These are phyloP conservation scores for Malania oleifera DNA, from an alignment of 164 flowering plant species.

Conservation along the genomic window DNA sequence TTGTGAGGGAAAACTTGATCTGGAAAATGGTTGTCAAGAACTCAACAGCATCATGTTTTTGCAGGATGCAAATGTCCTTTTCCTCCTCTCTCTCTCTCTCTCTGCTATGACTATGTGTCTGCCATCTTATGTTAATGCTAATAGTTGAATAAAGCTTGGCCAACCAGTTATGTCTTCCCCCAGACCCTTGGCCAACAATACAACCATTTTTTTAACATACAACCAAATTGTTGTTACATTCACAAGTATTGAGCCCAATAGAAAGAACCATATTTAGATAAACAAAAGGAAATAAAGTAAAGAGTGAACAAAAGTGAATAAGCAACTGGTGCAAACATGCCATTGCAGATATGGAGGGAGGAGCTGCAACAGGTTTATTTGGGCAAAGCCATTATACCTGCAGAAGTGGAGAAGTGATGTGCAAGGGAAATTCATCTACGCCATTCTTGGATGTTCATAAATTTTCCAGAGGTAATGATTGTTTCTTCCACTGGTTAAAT, in stretches of 20 bases:
- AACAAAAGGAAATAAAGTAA: not conserved
- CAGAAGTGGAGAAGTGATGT: conserved; percentile 42
- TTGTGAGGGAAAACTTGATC: no score
- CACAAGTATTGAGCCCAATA: no score
- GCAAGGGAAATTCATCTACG: not conserved
- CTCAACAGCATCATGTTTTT: no score
- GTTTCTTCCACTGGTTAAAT: not conserved
- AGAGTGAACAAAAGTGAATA: not conserved
- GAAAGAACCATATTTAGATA: no score
- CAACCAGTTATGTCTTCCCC: no score
- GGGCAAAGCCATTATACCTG: conserved; percentile 56
- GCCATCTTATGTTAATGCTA: no score
- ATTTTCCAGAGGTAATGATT: conserved; percentile 15
- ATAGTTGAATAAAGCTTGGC: no score
- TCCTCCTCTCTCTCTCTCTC: not conserved
- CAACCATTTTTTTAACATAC: no score
- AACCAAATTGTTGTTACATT: no score
- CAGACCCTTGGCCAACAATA: no score
- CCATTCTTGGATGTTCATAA: conserved; percentile 2
- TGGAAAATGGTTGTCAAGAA: no score
- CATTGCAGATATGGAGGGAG: conserved; percentile 80
- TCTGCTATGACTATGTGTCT: not conserved
- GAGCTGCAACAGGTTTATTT: conserved; percentile 84
- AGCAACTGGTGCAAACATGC: not conserved
- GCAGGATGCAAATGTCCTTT: no score